phyloP scores from a whole-genome alignment of 805 yeast species.

The Kodamaea restingae region DNA sequence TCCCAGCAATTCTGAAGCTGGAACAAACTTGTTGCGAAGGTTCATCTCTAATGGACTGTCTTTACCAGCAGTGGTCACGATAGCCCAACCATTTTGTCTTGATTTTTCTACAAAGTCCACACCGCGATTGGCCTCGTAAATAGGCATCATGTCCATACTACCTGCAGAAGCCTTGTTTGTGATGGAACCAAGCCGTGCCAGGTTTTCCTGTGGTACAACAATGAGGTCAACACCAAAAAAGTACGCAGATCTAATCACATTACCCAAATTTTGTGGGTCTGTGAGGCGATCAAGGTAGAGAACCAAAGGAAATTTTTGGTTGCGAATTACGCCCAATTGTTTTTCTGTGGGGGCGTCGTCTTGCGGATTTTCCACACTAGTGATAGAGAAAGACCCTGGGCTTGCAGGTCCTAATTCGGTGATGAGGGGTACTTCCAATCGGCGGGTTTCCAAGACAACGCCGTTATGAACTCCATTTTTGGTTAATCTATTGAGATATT shows the following conservation, averaged over 20 bases:
- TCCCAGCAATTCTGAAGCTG: conserved; percentile 39
- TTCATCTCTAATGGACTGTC: conserved; percentile 24
- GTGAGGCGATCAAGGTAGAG: conserved; percentile 72
- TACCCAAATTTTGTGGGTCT: conserved; percentile 88
- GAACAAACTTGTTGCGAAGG: conserved; percentile 33
- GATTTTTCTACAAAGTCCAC: conserved; percentile 57
- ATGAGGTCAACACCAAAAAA: conserved; percentile 80
- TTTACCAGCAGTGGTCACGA: conserved; percentile 56
- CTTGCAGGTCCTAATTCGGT: conserved; percentile 20
- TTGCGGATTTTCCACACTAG: conserved; percentile 15
- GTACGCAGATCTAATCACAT: conserved; percentile 73
- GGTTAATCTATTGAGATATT: conserved; percentile 57
- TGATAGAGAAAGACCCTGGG: conserved; percentile 16
- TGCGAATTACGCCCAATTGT: conserved; percentile 3
- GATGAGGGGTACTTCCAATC: conserved; percentile 35
- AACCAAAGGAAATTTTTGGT: conserved; percentile 56
- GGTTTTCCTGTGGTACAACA: conserved; percentile 62
- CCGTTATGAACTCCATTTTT: conserved; percentile 79
- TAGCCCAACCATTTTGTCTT: conserved; percentile 61
- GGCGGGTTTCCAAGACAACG: conserved; percentile 63
- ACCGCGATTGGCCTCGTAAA: conserved; percentile 57
- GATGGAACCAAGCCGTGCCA: conserved; percentile 72
- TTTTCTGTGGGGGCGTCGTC: conserved; percentile 12
- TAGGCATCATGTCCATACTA: conserved; percentile 68
- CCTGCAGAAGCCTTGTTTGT: conserved; percentile 84